A percentile compares a stretch with the other conserved stretches of the same genome.
These are phyloP conservation scores for Grosmannia penicillata DNA, from an alignment of 2,329 filamentous ascomycete species.

Conservation along the genomic window DNA sequence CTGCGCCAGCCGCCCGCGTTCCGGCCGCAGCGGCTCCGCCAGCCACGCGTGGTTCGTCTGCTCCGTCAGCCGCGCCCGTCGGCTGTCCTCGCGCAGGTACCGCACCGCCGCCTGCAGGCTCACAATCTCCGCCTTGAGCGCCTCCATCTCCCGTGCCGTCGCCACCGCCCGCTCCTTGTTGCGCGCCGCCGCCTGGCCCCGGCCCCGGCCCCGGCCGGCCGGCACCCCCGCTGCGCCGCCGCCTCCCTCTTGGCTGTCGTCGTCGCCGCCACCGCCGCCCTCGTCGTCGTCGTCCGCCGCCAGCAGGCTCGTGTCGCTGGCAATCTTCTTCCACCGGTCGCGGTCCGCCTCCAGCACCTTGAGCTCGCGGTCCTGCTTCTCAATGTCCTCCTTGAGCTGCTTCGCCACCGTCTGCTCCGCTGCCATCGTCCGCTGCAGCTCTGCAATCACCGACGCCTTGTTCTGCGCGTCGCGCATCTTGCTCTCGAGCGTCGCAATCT, in stretches of 20 bases:
- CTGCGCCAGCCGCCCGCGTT: conserved; percentile 17
- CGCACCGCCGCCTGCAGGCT: conserved; percentile 49
- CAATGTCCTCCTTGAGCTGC: conserved; percentile 46
- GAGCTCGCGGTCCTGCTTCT: conserved; percentile 53
- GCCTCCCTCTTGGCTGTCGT: background rate
- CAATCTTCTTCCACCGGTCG: conserved; percentile 58
- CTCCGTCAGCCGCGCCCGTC: conserved; percentile 42
- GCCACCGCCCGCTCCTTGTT: conserved; percentile 48
- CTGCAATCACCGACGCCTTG: conserved; percentile 55
- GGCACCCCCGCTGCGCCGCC: background rate
- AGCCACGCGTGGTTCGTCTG: conserved; percentile 46
- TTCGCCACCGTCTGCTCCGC: conserved; percentile 33
- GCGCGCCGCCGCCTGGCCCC: conserved; percentile 19
- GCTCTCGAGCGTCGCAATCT: conserved; percentile 84
- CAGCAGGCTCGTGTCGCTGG: conserved; percentile 43
- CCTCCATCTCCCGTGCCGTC: conserved; percentile 58
- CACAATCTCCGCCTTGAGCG: conserved; percentile 53
- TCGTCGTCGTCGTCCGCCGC: conserved; percentile 28
- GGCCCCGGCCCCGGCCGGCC: background rate
- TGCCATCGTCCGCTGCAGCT: conserved; percentile 46
- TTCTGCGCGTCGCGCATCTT: conserved; percentile 71
- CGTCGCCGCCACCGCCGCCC: background rate
- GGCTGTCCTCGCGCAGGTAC: conserved; percentile 53
- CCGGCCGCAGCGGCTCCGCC: conserved; percentile 39
- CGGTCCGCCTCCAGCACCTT: conserved; percentile 49